A percentile compares a stretch with the other conserved stretches of the same genome.
phyloP scores from a whole-genome alignment of 148 eudicot species.

The Chenopodium album region DNA sequence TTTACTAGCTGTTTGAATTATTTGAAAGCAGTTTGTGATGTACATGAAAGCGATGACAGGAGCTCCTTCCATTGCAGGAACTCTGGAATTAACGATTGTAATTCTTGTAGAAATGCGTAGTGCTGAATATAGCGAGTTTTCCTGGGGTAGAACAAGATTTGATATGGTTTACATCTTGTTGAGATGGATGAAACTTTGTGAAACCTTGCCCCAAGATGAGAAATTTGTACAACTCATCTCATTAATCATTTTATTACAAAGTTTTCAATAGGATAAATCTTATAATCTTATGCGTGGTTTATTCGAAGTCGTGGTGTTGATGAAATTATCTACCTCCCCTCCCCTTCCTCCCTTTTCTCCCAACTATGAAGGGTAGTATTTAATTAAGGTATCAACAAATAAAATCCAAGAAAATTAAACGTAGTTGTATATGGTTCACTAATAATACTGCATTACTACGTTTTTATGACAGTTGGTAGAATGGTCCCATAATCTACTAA shows the following conservation, averaged over 20 bases:
- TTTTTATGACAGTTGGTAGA: no score
- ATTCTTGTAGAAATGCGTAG: constrained; percentile 6
- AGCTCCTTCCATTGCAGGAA: constrained; percentile 11
- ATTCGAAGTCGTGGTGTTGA: no score
- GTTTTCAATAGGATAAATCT: background rate
- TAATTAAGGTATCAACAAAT: no score
- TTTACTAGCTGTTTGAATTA: background rate
- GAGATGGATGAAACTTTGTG: background rate
- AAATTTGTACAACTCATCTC: background rate
- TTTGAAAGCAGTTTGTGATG: background rate
- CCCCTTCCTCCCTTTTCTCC: no score
- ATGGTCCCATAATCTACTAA: no score
- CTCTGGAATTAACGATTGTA: background rate
- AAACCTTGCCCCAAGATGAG: background rate
- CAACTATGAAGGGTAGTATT: no score
- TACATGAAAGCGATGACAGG: constrained; percentile 6
- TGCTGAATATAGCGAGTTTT: background rate
- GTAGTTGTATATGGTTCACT: no score
- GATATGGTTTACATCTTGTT: constrained; percentile 1
- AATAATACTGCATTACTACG: no score
- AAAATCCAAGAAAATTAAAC: no score
- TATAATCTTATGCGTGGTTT: no score
- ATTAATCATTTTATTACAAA: background rate
- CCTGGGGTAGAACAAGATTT: background rate
- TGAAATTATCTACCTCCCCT: no score